Percentiles rank a stretch among this genome's conserved stretches.
These are phyloP conservation scores for Candida frijolesensis DNA, from an alignment of 1,139 yeast genomes.

Conservation along the genomic window DNA sequence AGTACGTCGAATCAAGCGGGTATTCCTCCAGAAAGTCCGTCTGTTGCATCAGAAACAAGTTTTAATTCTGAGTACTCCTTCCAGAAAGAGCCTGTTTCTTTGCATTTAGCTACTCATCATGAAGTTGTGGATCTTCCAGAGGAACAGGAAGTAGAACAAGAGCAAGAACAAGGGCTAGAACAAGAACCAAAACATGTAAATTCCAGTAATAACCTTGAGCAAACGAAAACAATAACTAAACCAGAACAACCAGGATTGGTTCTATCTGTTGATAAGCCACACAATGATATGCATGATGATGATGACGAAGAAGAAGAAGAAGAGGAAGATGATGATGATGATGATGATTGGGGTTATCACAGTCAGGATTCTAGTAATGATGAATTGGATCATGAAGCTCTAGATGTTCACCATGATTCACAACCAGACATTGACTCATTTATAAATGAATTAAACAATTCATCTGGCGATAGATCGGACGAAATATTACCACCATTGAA, in stretches of 20 bases:
- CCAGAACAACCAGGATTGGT: conserved; percentile 8
- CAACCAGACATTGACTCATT: conserved; percentile 28
- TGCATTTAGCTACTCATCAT: conserved; percentile 20
- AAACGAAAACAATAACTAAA: neutral
- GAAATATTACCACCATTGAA: conserved; percentile 7
- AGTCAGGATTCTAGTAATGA: conserved; percentile 26
- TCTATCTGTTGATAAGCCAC: conserved; percentile 14
- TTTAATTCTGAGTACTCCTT: conserved; percentile 40
- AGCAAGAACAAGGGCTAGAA: conserved; percentile 1
- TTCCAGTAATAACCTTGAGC: neutral
- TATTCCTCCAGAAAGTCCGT: conserved; percentile 26
- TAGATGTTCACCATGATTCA: neutral
- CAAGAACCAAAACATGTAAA: conserved; percentile 1
- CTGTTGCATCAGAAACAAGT: conserved; percentile 30
- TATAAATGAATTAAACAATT: conserved; percentile 31
- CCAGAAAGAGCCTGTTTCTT: conserved; percentile 33
- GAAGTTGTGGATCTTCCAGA: neutral
- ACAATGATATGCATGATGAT: conserved; percentile 4
- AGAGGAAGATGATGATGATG: conserved; percentile 17
- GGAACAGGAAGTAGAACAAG: neutral
- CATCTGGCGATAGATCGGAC: conserved; percentile 14
- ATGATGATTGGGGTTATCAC: conserved; percentile 33
- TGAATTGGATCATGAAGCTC: conserved; percentile 2
- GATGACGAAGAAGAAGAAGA: conserved; percentile 9
- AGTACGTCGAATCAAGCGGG: conserved; percentile 8